phyloP scores from a whole-genome alignment of 164 flowering plant genomes.

The Macadamia tetraphylla region DNA sequence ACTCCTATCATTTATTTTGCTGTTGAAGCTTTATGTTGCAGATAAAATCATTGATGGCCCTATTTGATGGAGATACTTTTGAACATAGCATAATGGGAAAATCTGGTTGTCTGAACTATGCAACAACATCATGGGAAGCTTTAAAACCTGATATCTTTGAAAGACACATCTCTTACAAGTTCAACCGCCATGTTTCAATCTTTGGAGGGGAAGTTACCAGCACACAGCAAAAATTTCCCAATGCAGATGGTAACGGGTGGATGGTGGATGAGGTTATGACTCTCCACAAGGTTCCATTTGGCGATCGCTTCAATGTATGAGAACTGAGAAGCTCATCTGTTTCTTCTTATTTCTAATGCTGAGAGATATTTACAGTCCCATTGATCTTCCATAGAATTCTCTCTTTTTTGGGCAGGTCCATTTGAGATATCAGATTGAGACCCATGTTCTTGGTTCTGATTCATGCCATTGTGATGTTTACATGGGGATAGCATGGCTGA shows the following conservation, averaged over 20 bases:
- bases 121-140: constrained; percentile 55
- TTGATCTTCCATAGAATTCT: not conserved
- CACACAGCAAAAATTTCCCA: constrained; percentile 52
- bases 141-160: constrained; percentile 38
- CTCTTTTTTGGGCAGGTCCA: constrained; percentile 42
- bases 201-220: constrained; percentile 74
- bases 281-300: constrained; percentile 63
- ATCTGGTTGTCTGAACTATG: constrained; percentile 62
- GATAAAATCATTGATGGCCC: constrained; percentile 53
- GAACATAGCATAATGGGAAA: constrained; percentile 60
- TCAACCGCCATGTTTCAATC: constrained; percentile 49
- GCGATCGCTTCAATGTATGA: constrained; percentile 57
- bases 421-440: constrained; percentile 44
- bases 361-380: no score
- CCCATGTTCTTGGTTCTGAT: constrained; percentile 12
- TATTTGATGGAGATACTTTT: constrained; percentile 70
- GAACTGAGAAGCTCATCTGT: constrained; percentile 9
- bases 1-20: no score
- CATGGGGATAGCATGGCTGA: constrained; percentile 61
- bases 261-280: constrained; percentile 54
- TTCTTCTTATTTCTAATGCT: not conserved
- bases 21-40: constrained; percentile 20
- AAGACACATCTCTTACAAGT: constrained; percentile 55
- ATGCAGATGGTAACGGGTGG: constrained; percentile 46
- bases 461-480: constrained; percentile 50